phyloP scores from a whole-genome alignment of 768 basidiomycete species.

The Pilatotrama ljubarskyi region DNA sequence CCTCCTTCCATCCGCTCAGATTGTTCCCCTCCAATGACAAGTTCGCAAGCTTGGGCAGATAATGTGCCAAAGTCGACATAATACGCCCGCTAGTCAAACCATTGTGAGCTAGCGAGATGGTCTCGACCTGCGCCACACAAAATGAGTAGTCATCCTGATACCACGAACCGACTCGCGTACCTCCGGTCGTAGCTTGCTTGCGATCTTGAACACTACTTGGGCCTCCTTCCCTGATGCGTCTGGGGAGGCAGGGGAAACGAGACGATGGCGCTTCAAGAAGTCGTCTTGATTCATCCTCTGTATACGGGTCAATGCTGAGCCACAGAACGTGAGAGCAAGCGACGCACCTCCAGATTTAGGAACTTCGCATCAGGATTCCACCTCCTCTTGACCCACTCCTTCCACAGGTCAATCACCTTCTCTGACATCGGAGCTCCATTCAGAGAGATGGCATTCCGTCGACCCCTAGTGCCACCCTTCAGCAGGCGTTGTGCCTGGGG shows the following conservation, averaged over 20 bases:
- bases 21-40: slow-evolving; percentile 80
- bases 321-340: neutral
- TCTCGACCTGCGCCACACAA: slow-evolving; percentile 53
- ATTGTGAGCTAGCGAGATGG: slow-evolving; percentile 83
- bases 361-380: slow-evolving; percentile 70
- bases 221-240: slow-evolving; percentile 61
- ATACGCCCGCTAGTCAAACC: slow-evolving; percentile 61
- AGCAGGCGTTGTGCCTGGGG: neutral
- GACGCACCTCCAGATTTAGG: slow-evolving; percentile 80
- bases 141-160: neutral
- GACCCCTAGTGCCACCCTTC: slow-evolving; percentile 46
- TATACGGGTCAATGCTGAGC: slow-evolving; percentile 1
- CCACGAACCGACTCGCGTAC: slow-evolving; percentile 39
- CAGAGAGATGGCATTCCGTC: slow-evolving; percentile 55
- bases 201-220: slow-evolving; percentile 87
- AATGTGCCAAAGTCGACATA: slow-evolving; percentile 63
- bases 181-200: slow-evolving; percentile 72
- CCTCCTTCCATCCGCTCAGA: slow-evolving; percentile 66
- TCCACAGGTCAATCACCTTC: slow-evolving; percentile 66
- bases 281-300: slow-evolving; percentile 82
- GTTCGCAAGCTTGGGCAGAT: slow-evolving; percentile 77
- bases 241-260: slow-evolving; percentile 68
- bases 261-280: slow-evolving; percentile 66
- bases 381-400: slow-evolving; percentile 68
- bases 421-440: slow-evolving; percentile 25